Base-by-base conservation (phyloP, 2,329 filamentous ascomycete genomes). In the Pseudogymnoascus verrucosus region DNA sequence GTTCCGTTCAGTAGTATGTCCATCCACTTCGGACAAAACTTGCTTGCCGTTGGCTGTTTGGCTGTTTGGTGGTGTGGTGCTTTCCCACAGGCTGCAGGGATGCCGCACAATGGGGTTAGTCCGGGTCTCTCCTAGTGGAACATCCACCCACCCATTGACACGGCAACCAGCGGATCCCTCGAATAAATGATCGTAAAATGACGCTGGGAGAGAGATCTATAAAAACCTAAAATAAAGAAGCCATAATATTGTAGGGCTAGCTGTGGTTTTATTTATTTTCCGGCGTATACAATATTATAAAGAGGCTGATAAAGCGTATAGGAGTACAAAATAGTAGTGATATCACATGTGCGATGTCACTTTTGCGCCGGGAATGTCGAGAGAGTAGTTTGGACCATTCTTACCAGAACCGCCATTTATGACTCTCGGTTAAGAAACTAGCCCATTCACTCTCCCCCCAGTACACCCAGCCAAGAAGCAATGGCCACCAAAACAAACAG, bases 61-160 rank as follows among this genome's bases (percentile, higher is more conserved):
- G 40, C 39, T 42, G 39, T 42, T 36, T 21, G 40, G 44, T 51
- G 44, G 26, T 51, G 5, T 31, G 40, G 16, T 23, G 40, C 44
- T 54, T 31, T 28, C 14, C 44, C 19, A 21, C 40, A 44, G 19
- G 23, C 44, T 54, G 44, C 44, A 54, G 44, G 44, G 44, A 54
- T 54, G 44, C 44, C 44, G 44, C 26, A 54, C 47, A 54, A 54
- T 54, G 26, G 26, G 47, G 23, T 54, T 54, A 54, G 47, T 54
- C 47, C 47, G 47, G 14, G 47, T 54, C 23, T 54, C 47, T 54
- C 47, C 11, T 54, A 54, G 47, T 54, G 47, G 47, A 54, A 54
- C 47, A 54, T 31, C 47, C 47, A 54, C 47, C 47, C 47, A 54
- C 47, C 47, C 47, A 54, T 54, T 54, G 47, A 54, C 47, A 54